Evolutionary conservation across 208 protist genomes (phyloP).

Genomic region (Leishmania lainsoni): DNA sequence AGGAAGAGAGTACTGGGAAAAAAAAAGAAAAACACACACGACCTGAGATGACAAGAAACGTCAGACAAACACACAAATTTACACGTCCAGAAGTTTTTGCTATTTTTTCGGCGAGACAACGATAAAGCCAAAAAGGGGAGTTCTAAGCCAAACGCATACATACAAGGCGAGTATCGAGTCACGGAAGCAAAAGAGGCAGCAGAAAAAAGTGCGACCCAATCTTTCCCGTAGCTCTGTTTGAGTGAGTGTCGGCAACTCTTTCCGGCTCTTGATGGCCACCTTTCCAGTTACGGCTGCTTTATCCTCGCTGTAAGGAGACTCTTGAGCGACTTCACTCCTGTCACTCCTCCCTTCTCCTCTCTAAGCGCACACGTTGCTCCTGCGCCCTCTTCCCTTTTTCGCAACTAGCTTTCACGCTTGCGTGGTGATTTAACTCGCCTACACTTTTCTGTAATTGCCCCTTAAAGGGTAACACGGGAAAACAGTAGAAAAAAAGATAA

Average conservation of each 20-base stretch:
- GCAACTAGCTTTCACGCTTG: not conserved
- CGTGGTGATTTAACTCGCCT: not conserved
- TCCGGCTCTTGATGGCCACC: not conserved
- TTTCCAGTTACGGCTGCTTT: not conserved
- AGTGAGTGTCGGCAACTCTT: not conserved
- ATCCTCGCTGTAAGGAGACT: not conserved
- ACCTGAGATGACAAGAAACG: not conserved
- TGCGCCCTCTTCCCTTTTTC: not conserved
- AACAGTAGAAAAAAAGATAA: conserved; percentile 1
- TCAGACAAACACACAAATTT: not conserved
- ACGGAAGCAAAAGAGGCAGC: not conserved
- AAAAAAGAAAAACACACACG: not conserved
- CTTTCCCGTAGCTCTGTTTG: not conserved
- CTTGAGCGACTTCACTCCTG: not conserved
- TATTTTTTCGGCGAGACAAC: not conserved
- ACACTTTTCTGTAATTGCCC: not conserved
- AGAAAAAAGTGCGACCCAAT: not conserved
- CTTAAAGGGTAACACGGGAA: not conserved
- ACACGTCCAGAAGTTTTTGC: not conserved
- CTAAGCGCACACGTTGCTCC: not conserved
- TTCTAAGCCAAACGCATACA: not conserved
- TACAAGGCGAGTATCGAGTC: not conserved
- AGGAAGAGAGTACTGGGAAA: not conserved
- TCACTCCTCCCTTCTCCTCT: not conserved
- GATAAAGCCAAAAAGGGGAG: not conserved